Evolutionary conservation across 768 basidiomycete genomes (phyloP), one percentile per base, ranked within the genome.

Genomic region (Boletellus sp.): DNA sequence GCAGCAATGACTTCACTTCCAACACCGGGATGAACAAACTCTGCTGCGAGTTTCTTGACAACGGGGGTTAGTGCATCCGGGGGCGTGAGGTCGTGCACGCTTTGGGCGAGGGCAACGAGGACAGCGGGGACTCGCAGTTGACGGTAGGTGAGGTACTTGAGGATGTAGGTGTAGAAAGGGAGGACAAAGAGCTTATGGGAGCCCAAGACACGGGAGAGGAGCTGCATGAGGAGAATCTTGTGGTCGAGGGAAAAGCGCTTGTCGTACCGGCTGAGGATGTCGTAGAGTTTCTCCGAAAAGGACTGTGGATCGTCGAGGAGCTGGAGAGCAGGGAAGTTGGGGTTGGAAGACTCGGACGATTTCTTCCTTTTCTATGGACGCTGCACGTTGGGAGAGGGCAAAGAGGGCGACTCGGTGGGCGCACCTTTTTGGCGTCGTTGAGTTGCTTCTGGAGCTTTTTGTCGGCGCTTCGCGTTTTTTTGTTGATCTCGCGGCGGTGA

Each of bases 21-120:
- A 3, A 98, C 96, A 42, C 96, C 96, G 1, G 95, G 94, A 67
- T 98, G 94, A 2, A 99, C 89, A 58, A 98, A 99, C 64, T 99
- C 95, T 60, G 87, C 83, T 1, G 94, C 94, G 50, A 99, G 72
- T 70, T 98, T 99, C 42, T 83, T 79, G 49, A 99, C 74, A 39
- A 94, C 89, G 12, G 96, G 96, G 4, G 81, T 84, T 6, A 99
- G 74, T 4, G 79, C 90, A 63, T 97, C 94, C 0, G 95, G 95
- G 2, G 94, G 96, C 0, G 94, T 96, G 42, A 95, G 78, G 37
- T 95, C 90, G 67, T 99, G 96, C 0, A 93, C 89, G 13, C 90
- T 93, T 64, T 97, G 93, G 16, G 94, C 94, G 50, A 99, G 84
- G 2, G 89, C 81, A 51, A 91, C 94, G 51, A 99, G 86, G 68